These are phyloP conservation scores for Thielaviopsis musarum DNA, from an alignment of 2,329 filamentous ascomycete genomes.

Conservation along the genomic window DNA sequence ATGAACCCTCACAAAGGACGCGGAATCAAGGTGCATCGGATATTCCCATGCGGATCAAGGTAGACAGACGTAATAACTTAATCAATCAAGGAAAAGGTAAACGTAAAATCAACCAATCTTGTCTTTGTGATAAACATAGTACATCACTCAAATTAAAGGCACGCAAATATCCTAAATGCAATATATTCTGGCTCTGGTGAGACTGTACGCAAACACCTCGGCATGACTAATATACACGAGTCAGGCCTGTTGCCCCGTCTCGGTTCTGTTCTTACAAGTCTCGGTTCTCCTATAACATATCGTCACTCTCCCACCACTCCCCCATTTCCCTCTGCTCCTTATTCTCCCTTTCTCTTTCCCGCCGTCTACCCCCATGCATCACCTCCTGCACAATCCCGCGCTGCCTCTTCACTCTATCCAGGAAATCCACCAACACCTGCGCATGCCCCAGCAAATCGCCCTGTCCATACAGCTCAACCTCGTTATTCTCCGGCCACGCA, in stretches of 20 bases:
- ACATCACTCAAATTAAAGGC: too few relatives aligned
- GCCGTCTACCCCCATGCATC: not conserved
- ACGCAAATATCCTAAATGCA: too few relatives aligned
- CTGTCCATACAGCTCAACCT: slow-evolving; percentile 20
- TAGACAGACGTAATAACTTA: too few relatives aligned
- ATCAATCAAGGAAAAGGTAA: too few relatives aligned
- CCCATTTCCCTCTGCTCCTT: not conserved
- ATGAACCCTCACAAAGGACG: too few relatives aligned
- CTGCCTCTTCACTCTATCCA: slow-evolving; percentile 1
- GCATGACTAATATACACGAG: not conserved
- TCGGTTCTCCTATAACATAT: not conserved
- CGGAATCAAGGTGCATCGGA: too few relatives aligned
- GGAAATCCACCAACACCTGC: slow-evolving; percentile 1
- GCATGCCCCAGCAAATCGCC: slow-evolving; percentile 10
- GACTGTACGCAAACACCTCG: too few relatives aligned
- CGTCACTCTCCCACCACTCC: slow-evolving; percentile 1
- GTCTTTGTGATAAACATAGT: too few relatives aligned
- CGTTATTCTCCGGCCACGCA: slow-evolving; percentile 24
- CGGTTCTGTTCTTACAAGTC: not conserved
- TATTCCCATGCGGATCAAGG: too few relatives aligned
- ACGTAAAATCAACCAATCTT: too few relatives aligned
- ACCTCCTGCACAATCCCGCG: not conserved
- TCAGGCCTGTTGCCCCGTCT: not conserved
- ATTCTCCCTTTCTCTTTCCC: not conserved
- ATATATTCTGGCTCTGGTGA: too few relatives aligned